Evolutionary conservation across 2,329 filamentous ascomycete species (phyloP).

Genomic region (Aspergillus fijiensis): DNA sequence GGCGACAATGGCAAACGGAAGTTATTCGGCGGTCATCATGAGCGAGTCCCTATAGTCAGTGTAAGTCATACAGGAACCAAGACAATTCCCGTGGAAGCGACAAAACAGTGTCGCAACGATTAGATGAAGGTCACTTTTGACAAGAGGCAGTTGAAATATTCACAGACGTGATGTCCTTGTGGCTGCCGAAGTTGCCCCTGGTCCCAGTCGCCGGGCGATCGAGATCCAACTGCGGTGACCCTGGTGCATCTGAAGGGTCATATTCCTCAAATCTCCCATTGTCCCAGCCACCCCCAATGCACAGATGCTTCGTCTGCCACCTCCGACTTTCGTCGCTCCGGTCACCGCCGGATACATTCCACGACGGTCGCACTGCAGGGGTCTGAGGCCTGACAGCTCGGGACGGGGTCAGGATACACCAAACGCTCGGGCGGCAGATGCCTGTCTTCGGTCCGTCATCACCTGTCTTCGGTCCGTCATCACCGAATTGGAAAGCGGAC

Average conservation of each 20-base stretch:
- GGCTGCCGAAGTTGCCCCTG: slow-evolving; percentile 3
- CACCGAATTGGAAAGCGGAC: neutral
- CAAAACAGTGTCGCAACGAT: too few relatives aligned
- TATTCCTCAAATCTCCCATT: slow-evolving; percentile 8
- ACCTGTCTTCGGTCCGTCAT: neutral
- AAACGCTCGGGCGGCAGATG: slow-evolving; percentile 6
- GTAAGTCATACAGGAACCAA: too few relatives aligned
- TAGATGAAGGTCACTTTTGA: too few relatives aligned
- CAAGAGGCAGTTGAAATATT: too few relatives aligned
- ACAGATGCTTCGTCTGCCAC: neutral
- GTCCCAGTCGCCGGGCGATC: slow-evolving; percentile 4
- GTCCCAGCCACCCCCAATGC: neutral
- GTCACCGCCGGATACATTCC: slow-evolving; percentile 6
- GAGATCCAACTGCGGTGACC: slow-evolving; percentile 12
- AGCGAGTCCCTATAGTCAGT: too few relatives aligned
- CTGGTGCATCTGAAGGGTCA: slow-evolving; percentile 22
- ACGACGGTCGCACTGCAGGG: slow-evolving; percentile 9
- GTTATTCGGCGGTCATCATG: too few relatives aligned
- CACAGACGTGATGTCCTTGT: neutral
- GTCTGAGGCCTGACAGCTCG: neutral
- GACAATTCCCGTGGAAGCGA: too few relatives aligned
- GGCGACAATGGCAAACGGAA: too few relatives aligned
- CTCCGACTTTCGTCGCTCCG: slow-evolving; percentile 1
- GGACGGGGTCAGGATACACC: slow-evolving; percentile 1
- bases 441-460: neutral